Evolutionary conservation across 768 basidiomycete genomes (phyloP).

Genomic region (Lentinus tigrinus): DNA sequence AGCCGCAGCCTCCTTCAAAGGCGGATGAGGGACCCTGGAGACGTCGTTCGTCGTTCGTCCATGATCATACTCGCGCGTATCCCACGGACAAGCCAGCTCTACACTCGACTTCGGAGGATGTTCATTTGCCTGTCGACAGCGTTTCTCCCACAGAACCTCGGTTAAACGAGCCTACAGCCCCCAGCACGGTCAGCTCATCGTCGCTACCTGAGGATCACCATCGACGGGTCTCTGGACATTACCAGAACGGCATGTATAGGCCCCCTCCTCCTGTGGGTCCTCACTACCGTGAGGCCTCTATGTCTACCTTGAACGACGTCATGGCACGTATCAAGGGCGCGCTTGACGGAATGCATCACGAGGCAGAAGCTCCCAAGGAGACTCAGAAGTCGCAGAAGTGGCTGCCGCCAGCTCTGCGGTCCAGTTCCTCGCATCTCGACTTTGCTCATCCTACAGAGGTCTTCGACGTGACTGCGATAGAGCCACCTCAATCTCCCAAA

Average conservation of each 20-base stretch:
- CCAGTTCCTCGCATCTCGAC: constrained; percentile 11
- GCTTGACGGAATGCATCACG: constrained; percentile 60
- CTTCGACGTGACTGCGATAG: constrained; percentile 26
- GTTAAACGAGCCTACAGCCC: not conserved
- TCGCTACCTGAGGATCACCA: constrained; percentile 7
- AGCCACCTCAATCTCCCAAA: constrained; percentile 26
- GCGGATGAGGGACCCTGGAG: constrained; percentile 46
- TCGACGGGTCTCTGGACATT: constrained; percentile 4
- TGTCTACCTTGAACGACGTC: constrained; percentile 77
- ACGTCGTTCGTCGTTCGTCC: constrained; percentile 26
- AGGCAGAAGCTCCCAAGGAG: constrained; percentile 36
- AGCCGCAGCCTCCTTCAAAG: constrained; percentile 25
- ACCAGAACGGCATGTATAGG: constrained; percentile 15
- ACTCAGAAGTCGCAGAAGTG: constrained; percentile 22
- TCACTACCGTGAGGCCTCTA: constrained; percentile 48
- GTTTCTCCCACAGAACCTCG: not conserved
- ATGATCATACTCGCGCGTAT: not conserved
- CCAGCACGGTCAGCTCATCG: not conserved
- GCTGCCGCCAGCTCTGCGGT: constrained; percentile 28
- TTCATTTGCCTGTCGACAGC: not conserved
- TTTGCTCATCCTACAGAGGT: constrained; percentile 15
- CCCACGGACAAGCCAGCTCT: not conserved
- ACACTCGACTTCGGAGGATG: not conserved
- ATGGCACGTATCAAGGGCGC: constrained; percentile 88
- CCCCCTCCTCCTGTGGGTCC: constrained; percentile 28